These are phyloP conservation scores for Hypoxylon subgilvum DNA, from an alignment of 495 filamentous ascomycete genomes.

Conservation along the genomic window DNA sequence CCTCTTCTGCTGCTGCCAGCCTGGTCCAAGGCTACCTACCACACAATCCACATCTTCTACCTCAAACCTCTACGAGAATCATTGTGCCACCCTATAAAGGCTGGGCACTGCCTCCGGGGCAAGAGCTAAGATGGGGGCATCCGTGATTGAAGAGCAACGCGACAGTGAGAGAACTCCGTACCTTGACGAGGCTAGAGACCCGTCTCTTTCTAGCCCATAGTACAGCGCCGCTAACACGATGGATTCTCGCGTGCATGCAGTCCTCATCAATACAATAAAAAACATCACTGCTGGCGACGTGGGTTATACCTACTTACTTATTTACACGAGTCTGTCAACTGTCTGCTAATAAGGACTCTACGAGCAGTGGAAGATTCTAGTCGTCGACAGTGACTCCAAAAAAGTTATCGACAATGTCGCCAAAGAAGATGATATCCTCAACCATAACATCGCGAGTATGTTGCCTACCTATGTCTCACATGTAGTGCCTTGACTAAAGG, in stretches of 20 bases:
- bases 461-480: constrained; percentile 9
- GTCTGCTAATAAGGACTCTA: constrained; percentile 21
- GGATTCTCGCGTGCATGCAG: constrained; percentile 34
- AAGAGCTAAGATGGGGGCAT: constrained; percentile 45
- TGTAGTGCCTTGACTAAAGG: constrained; percentile 34
- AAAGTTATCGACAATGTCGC: constrained; percentile 85
- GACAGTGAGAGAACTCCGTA: constrained; percentile 44
- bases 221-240: constrained; percentile 18
- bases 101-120: constrained; percentile 22
- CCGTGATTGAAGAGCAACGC: constrained; percentile 51
- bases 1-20: background rate
- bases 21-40: background rate
- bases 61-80: background rate
- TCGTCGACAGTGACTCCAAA: constrained; percentile 79
- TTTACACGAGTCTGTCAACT: constrained; percentile 9
- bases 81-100: constrained; percentile 1
- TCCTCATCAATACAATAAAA: constrained; percentile 61
- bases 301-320: constrained; percentile 30
- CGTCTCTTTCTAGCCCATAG: background rate
- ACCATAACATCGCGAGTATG: constrained; percentile 92
- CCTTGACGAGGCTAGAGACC: constrained; percentile 6
- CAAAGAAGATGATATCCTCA: constrained; percentile 93
- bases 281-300: constrained; percentile 62
- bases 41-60: background rate
- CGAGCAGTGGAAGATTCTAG: constrained; percentile 90